These are phyloP conservation scores for Hymenoscyphus albidus DNA, from an alignment of 2,329 filamentous ascomycete species.

Conservation along the genomic window DNA sequence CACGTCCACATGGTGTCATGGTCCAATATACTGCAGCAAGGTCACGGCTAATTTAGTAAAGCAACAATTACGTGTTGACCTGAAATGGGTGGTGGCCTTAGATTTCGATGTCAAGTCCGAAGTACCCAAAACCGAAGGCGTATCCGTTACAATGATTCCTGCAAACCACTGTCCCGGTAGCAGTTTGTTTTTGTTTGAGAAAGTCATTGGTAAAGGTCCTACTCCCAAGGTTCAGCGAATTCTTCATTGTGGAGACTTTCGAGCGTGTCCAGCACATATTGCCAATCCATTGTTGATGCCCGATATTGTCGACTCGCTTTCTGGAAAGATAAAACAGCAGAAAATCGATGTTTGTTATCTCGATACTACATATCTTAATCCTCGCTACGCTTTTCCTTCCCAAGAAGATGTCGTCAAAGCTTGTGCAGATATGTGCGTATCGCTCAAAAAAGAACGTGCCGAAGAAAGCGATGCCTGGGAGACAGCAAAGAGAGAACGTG, in stretches of 20 bases:
- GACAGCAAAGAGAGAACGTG: slow-evolving; percentile 50
- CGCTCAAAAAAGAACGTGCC: slow-evolving; percentile 62
- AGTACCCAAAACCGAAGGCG: slow-evolving; percentile 77
- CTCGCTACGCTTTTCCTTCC: slow-evolving; percentile 88
- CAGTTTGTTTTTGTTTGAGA: slow-evolving; percentile 90
- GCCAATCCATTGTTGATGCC: slow-evolving; percentile 77
- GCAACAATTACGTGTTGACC: slow-evolving; percentile 79
- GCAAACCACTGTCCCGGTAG: slow-evolving; percentile 97
- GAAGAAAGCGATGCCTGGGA: slow-evolving; percentile 55
- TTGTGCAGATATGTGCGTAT: slow-evolving; percentile 84
- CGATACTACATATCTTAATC: slow-evolving; percentile 94
- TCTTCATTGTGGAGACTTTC: slow-evolving; percentile 92
- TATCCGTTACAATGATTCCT: slow-evolving; percentile 87
- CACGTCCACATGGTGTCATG: slow-evolving; percentile 83
- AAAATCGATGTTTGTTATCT: slow-evolving; percentile 94
- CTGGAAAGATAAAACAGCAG: slow-evolving; percentile 71
- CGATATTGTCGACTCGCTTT: slow-evolving; percentile 64
- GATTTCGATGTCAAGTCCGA: slow-evolving; percentile 80
- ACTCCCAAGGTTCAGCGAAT: slow-evolving; percentile 68
- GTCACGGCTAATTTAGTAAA: slow-evolving; percentile 87
- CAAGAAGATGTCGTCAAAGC: slow-evolving; percentile 84
- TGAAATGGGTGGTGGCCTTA: slow-evolving; percentile 78
- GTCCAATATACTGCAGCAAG: slow-evolving; percentile 92
- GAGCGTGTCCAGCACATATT: slow-evolving; percentile 82
- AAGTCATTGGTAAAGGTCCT: slow-evolving; percentile 58